phyloP scores from a whole-genome alignment of 2,329 filamentous ascomycete genomes.

The Trichoderma sp. region DNA sequence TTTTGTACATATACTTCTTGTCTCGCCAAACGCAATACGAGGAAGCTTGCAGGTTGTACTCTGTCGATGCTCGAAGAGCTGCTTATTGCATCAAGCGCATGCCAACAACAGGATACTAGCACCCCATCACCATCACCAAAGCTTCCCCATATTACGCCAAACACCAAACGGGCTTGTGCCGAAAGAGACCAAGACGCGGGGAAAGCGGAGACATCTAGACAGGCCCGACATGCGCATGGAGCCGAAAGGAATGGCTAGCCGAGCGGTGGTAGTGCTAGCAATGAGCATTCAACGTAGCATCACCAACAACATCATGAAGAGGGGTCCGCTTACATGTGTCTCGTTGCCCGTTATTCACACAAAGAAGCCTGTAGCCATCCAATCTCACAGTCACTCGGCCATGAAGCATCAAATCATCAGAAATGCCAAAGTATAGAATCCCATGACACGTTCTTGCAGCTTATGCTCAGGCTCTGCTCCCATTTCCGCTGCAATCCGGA shows the following conservation, averaged over 20 bases:
- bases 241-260: background rate
- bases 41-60: no score
- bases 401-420: no score
- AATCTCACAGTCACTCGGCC: constrained; percentile 3
- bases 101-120: no score
- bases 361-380: background rate
- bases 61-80: no score
- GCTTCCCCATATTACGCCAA: no score
- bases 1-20: no score
- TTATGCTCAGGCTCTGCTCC: background rate
- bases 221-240: background rate
- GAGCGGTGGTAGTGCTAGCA: no score
- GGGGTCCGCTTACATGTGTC: constrained; percentile 3
- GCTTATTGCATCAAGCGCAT: no score
- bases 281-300: no score
- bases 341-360: background rate
- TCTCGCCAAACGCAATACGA: no score
- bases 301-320: background rate
- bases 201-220: constrained; percentile 15
- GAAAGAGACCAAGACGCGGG: constrained; percentile 12
- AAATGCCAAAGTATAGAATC: no score
- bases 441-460: background rate
- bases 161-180: background rate
- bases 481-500: constrained; percentile 10
- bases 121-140: no score